Evolutionary conservation across 2,329 filamentous ascomycete species (phyloP), one percentile per base, ranked within the genome.

Genomic region (Trichoderma atroviride): DNA sequence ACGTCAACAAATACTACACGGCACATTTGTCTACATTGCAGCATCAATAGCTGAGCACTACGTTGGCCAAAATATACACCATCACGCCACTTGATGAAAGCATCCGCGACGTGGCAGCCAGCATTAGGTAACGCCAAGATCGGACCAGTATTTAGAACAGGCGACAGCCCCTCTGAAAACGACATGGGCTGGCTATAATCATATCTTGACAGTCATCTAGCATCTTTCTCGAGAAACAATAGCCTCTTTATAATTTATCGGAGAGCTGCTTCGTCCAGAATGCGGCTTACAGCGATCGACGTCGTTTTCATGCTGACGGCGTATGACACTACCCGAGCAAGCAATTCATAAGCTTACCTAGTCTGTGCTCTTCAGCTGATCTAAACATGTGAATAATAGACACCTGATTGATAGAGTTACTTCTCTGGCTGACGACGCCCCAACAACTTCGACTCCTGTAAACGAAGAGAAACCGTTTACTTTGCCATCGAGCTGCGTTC

Each of bases 401-500:
- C 31, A 22, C 16, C 29, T 52, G 16, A 16, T 62, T 13, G 47
- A 37, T 50, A 13, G 27, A 14, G 64, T 27, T n/a, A 3, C 24
- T 40, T 16, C 56, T n/a, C 37, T 50, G n/a, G 63, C 16, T 16
- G 35, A 47, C n/a, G 4, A 14, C 10, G 31, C 53, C 13, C 10
- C 16, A 0, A 19, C 33, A 3, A 64, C 10, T 7, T 47, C 57
- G 10, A 56, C 57, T 9, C 57, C 60, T 24, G 9, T n/a, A 16
- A 61, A 68, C 3, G 53, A 16, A 4, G 35, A 31, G 40, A 24
- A 11, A 24, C n/a, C 31, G 9, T 27, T 19, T 14, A 14, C 62
- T 35, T 52, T 53, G 63, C 55, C 55, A 19, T 52, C 10, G 5
- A 59, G 52, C 16, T 73, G 72, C 31, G 55, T 70, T n/a, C 72